Evolutionary conservation across 192 early-diverging fungal genomes (phyloP).

Genomic region (Coemansia reversa): DNA sequence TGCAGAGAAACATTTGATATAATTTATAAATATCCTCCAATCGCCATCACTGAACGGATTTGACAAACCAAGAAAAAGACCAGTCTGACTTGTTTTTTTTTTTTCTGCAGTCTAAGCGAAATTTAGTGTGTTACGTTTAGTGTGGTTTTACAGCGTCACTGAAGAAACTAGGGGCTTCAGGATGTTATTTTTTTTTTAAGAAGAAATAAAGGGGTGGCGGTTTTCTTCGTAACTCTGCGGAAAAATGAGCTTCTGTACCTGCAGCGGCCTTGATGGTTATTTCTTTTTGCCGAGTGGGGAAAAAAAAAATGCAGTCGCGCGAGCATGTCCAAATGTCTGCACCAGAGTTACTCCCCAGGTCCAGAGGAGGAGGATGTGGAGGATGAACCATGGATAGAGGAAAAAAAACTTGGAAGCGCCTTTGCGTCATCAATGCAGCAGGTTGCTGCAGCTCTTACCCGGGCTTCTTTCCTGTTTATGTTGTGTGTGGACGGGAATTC

Average conservation of each 20-base stretch:
- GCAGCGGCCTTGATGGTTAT: background rate
- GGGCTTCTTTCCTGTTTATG: conserved; percentile 6
- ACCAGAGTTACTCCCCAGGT: background rate
- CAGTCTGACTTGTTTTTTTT: too few species aligned
- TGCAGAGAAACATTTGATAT: background rate
- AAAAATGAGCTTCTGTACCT: background rate
- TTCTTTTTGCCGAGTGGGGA: background rate
- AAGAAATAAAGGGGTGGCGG: background rate
- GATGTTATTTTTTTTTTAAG: background rate
- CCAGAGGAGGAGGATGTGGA: background rate
- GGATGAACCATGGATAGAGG: too few species aligned
- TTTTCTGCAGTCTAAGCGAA: too few species aligned
- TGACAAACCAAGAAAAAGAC: background rate
- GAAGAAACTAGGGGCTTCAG: background rate
- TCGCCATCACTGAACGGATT: background rate
- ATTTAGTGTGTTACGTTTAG: background rate
- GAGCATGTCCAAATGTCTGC: background rate
- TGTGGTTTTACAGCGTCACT: background rate
- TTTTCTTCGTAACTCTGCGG: background rate
- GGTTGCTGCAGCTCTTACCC: background rate
- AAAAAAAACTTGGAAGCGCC: background rate
- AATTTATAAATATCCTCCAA: background rate
- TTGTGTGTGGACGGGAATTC: background rate
- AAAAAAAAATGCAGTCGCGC: background rate
- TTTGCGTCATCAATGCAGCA: background rate